Base-by-base conservation (phyloP, 257 asterid species). In the Primulina eburnea region DNA sequence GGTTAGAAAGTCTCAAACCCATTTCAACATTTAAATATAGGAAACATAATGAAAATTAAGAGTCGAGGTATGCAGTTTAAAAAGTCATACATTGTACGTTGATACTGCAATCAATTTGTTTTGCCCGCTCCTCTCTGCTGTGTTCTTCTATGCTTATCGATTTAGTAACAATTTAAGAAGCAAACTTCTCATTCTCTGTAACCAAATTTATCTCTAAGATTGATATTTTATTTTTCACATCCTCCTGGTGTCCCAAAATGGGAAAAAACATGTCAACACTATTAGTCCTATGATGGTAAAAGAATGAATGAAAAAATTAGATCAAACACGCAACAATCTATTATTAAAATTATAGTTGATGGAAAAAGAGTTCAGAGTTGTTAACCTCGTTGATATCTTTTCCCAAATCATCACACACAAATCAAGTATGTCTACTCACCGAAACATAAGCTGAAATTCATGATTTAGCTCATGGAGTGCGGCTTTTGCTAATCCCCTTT, bases 41-140 rank as follows among this genome's bases (percentile, higher is more conserved):
- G 33, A 40, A 32, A 14, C 11, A 71, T 40, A 35, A 61, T 12
- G n/a, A 63, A 60, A 58, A 56, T 43, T 58, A 52, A 38, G 61
- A 7, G 59, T n/a, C 38, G 50, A n/a, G 7, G 60, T 24, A 76
- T 18, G 65, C 28, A 70, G 30, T 70, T 65, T 26, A 57, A 20
- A 29, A 64, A 14, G 35, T 81, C 84, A 83, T 87, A 93, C 98
- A 90, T 83, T 63, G 83, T 80, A 50, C 96, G 89, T 21, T 84
- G 90, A 75, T 90, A 87, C 73, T 88, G 95, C 87, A 67, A 80
- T 87, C 94, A 65, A 84, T 64, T 73, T n/a, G n/a, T 84, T 90
- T 74, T 85, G 82, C 72, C 86, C 92, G n/a, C n/a, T n/a, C 82
- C 76, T 82, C 73, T 87, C 96, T 55, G 83, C 71, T 75, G 90